A percentile compares a stretch with the other conserved stretches of the same genome.
Conservation (phyloP, 192 early-diverging fungal genomes). For the Podochytrium sp. region DNA sequence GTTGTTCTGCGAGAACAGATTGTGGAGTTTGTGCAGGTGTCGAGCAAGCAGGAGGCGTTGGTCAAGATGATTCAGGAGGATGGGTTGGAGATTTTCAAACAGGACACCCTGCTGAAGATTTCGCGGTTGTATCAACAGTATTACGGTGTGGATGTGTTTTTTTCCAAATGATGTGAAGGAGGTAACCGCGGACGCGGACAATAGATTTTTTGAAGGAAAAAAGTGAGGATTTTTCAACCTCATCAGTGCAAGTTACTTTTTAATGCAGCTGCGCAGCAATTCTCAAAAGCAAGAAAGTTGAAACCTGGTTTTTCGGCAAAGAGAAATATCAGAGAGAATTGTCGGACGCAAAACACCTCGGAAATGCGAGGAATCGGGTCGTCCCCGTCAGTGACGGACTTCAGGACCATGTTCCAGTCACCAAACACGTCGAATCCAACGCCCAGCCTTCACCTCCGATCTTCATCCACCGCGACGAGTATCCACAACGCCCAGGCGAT, state of each 20-base stretch:
- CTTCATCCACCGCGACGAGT: constrained; percentile 7
- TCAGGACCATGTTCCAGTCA: constrained; percentile 1
- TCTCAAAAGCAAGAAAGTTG: no score
- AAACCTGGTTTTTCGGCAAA: no score
- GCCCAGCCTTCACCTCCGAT: neutral
- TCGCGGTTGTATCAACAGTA: constrained; percentile 28
- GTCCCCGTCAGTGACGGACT: constrained; percentile 11
- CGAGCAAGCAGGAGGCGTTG: neutral
- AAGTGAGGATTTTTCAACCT: no score
- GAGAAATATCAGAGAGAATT: no score
- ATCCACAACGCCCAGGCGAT: neutral
- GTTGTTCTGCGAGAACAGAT: constrained; percentile 12
- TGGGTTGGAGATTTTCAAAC: constrained; percentile 23
- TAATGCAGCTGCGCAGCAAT: no score
- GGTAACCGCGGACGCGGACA: neutral
- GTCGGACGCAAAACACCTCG: no score
- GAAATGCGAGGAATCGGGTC: no score
- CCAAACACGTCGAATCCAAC: neutral
- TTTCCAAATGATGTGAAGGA: neutral
- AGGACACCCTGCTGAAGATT: constrained; percentile 20
- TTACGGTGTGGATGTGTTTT: constrained; percentile 27
- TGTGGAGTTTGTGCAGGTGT: constrained; percentile 14
- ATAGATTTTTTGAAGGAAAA: no score
- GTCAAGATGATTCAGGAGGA: constrained; percentile 18
- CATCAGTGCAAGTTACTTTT: no score